phyloP scores from a whole-genome alignment of 2,329 filamentous ascomycete genomes.

The Ceratocystis destructans region DNA sequence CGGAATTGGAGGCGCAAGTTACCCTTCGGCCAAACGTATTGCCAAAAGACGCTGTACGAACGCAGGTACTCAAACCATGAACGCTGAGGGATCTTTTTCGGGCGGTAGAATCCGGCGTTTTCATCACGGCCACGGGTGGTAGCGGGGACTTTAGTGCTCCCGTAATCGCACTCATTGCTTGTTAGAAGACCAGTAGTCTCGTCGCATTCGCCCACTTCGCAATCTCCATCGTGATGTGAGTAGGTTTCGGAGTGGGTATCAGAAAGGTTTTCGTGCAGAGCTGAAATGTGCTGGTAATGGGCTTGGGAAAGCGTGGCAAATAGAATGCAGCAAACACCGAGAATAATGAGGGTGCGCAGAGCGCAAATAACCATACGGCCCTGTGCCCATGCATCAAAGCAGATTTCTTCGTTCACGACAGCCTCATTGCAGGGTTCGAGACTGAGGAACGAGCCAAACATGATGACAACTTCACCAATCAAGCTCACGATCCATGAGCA shows the following conservation, averaged over 20 bases:
- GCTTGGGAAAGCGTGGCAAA: constrained; percentile 23
- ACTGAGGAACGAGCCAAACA: constrained; percentile 53
- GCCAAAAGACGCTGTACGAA: constrained; percentile 87
- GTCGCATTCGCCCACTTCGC: constrained; percentile 32
- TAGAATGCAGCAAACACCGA: constrained; percentile 48
- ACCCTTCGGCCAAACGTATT: constrained; percentile 90
- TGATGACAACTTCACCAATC: constrained; percentile 58
- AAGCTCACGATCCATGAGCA: constrained; percentile 63
- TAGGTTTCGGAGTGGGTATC: constrained; percentile 8
- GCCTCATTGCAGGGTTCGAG: constrained; percentile 5
- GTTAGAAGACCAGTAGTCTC: constrained; percentile 52
- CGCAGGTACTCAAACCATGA: constrained; percentile 94
- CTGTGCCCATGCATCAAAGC: constrained; percentile 30
- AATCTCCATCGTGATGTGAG: constrained; percentile 22
- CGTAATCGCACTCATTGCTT: neutral
- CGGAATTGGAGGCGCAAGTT: constrained; percentile 58
- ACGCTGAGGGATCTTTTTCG: constrained; percentile 69
- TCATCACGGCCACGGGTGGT: constrained; percentile 36
- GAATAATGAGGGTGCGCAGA: constrained; percentile 43
- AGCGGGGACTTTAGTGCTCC: constrained; percentile 18
- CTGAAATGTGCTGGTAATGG: neutral
- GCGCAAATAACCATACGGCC: constrained; percentile 42
- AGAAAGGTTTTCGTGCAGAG: neutral
- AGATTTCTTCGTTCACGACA: constrained; percentile 19
- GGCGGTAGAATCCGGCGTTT: constrained; percentile 73